phyloP scores from a whole-genome alignment of 768 basidiomycete genomes.

The Leccinum rimulosum region DNA sequence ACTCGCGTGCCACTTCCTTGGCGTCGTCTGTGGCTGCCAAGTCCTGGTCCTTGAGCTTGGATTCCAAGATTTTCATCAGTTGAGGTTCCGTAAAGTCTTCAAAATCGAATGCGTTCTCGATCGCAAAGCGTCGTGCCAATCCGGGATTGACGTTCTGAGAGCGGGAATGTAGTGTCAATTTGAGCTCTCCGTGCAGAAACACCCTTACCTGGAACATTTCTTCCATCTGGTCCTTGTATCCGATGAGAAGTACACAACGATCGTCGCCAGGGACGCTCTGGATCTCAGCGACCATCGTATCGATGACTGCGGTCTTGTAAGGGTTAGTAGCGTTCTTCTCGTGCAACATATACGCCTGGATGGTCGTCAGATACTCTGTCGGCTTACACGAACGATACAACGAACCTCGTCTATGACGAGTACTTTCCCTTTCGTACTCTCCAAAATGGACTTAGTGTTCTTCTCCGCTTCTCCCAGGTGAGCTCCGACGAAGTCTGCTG shows the following conservation, averaged over 20 bases:
- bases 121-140: constrained; percentile 60
- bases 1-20: constrained; percentile 54
- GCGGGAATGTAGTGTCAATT: neutral
- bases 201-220: constrained; percentile 70
- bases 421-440: constrained; percentile 59
- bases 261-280: constrained; percentile 71
- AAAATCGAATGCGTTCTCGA: constrained; percentile 67
- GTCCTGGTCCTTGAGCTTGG: constrained; percentile 58
- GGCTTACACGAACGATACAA: neutral
- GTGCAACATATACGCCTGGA: constrained; percentile 72
- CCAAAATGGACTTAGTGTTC: constrained; percentile 64
- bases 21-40: constrained; percentile 55
- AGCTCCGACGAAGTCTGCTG: constrained; percentile 63
- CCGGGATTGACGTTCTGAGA: constrained; percentile 70
- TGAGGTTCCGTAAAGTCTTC: constrained; percentile 61
- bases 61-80: constrained; percentile 49
- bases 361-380: neutral
- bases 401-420: constrained; percentile 69
- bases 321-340: constrained; percentile 41
- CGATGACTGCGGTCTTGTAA: constrained; percentile 69
- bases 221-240: constrained; percentile 63
- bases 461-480: constrained; percentile 59
- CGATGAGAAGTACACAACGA: constrained; percentile 62
- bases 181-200: neutral
- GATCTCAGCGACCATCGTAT: constrained; percentile 73